Conservation (phyloP, 2,329 filamentous ascomycete genomes). For the Diaporthe aspalathi region DNA sequence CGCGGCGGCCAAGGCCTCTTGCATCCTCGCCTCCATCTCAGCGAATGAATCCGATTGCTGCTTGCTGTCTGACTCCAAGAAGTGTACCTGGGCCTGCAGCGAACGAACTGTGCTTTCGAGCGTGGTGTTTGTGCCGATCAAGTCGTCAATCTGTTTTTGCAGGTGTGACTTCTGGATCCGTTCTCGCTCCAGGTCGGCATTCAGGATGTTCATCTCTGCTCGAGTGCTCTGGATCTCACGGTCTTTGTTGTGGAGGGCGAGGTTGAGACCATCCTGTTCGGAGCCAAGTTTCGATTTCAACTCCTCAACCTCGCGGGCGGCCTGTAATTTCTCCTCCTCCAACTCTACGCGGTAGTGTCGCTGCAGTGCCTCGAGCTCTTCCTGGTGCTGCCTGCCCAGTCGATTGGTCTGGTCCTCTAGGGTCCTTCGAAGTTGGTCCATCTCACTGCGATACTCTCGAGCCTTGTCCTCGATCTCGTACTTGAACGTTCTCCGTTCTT, state of each 20-base stretch:
- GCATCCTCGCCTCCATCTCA: constrained; percentile 81
- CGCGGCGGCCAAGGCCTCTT: constrained; percentile 78
- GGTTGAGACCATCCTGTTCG: constrained; percentile 63
- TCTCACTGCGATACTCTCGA: constrained; percentile 65
- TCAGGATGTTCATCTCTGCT: constrained; percentile 58
- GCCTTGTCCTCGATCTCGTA: constrained; percentile 67
- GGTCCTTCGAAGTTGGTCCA: constrained; percentile 65
- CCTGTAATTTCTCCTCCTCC: constrained; percentile 69
- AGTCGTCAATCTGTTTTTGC: constrained; percentile 66
- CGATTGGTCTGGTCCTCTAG: constrained; percentile 66
- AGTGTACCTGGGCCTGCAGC: constrained; percentile 84
- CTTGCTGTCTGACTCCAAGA: constrained; percentile 89
- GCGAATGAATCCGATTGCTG: constrained; percentile 89
- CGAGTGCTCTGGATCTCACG: constrained; percentile 63
- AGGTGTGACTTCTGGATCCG: constrained; percentile 68
- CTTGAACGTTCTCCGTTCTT: constrained; percentile 56
- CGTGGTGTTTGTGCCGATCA: constrained; percentile 70
- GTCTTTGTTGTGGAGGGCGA: constrained; percentile 63
- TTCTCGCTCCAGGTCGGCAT: constrained; percentile 69
- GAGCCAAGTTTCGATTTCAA: constrained; percentile 64
- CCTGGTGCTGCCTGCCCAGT: constrained; percentile 70
- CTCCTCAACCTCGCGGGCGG: constrained; percentile 71
- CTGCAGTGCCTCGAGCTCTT: constrained; percentile 74
- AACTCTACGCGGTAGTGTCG: constrained; percentile 72
- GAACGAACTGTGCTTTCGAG: constrained; percentile 82